Evolutionary conservation across 768 basidiomycete species (phyloP).

Genomic region (Mycena capillaripes): DNA sequence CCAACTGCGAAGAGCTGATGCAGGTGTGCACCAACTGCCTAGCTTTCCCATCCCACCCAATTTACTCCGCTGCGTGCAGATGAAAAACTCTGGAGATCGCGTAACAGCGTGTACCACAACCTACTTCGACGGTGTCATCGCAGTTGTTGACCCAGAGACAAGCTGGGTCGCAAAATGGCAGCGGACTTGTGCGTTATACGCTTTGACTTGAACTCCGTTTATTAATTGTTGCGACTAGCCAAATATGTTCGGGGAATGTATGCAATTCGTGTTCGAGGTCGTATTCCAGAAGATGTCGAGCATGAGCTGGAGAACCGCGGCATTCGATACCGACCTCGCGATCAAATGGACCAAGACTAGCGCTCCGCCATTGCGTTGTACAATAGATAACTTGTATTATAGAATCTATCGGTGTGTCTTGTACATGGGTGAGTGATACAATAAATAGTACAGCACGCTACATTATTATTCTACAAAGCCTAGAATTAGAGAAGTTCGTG

Average conservation of each 20-base stretch:
- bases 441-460: slow-evolving; percentile 7
- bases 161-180: slow-evolving; percentile 99
- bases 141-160: slow-evolving; percentile 85
- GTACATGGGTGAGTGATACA: slow-evolving; percentile 29
- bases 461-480: slow-evolving; percentile 5
- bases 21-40: slow-evolving; percentile 67
- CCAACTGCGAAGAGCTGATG: slow-evolving; percentile 96
- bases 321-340: slow-evolving; percentile 89
- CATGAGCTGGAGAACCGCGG: slow-evolving; percentile 82
- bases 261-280: slow-evolving; percentile 89
- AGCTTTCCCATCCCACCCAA: neutral
- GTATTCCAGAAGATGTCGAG: slow-evolving; percentile 89
- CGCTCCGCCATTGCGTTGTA: neutral
- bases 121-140: slow-evolving; percentile 93
- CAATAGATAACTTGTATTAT: slow-evolving; percentile 18
- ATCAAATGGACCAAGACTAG: slow-evolving; percentile 83
- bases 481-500: slow-evolving; percentile 71
- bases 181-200: slow-evolving; percentile 77
- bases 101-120: slow-evolving; percentile 91
- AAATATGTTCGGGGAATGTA: slow-evolving; percentile 95
- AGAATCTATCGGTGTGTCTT: neutral
- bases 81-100: slow-evolving; percentile 89
- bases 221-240: slow-evolving; percentile 59
- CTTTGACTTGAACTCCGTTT: neutral
- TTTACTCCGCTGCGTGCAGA: slow-evolving; percentile 58